Conservation (phyloP, 495 filamentous ascomycete species). For the Penicillium samsonianum region DNA sequence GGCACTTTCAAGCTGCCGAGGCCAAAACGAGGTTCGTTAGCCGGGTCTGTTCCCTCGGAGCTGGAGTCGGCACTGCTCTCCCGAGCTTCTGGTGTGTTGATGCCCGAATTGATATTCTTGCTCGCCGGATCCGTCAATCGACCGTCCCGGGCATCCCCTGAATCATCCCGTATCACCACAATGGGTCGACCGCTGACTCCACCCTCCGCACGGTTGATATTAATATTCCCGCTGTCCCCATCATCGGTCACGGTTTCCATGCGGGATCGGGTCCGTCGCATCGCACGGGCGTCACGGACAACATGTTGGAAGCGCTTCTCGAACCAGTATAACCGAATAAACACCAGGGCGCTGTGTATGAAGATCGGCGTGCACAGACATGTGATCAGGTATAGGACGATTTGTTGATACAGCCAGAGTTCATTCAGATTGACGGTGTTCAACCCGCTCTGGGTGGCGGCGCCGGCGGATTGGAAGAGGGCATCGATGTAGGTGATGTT, state of each 20-base stretch:
- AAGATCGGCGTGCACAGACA: conserved; percentile 86
- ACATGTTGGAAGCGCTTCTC: conserved; percentile 88
- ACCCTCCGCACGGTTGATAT: conserved; percentile 53
- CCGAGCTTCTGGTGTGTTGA: conserved; percentile 27
- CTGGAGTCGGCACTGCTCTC: conserved; percentile 20
- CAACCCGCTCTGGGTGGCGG: conserved; percentile 86
- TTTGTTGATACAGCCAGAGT: conserved; percentile 74
- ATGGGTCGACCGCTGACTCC: conserved; percentile 75
- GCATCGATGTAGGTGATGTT: conserved; percentile 81
- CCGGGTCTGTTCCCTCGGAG: conserved; percentile 22
- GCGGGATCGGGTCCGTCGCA: conserved; percentile 58
- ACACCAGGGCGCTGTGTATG: conserved; percentile 84
- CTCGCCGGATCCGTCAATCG: conserved; percentile 19
- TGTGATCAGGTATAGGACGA: conserved; percentile 67
- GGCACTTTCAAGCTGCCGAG: conserved; percentile 49
- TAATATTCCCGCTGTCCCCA: conserved; percentile 46
- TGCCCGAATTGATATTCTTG: conserved; percentile 25
- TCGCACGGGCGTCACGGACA: conserved; percentile 57
- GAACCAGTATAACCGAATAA: conserved; percentile 94
- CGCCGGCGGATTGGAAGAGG: conserved; percentile 77
- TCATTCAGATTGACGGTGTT: conserved; percentile 82
- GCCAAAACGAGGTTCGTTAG: conserved; percentile 21
- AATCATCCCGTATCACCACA: conserved; percentile 63
- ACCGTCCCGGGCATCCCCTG: conserved; percentile 34
- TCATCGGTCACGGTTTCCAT: conserved; percentile 57